Base-by-base conservation (phyloP, 306 rosid genomes). In the Glycine soja region DNA sequence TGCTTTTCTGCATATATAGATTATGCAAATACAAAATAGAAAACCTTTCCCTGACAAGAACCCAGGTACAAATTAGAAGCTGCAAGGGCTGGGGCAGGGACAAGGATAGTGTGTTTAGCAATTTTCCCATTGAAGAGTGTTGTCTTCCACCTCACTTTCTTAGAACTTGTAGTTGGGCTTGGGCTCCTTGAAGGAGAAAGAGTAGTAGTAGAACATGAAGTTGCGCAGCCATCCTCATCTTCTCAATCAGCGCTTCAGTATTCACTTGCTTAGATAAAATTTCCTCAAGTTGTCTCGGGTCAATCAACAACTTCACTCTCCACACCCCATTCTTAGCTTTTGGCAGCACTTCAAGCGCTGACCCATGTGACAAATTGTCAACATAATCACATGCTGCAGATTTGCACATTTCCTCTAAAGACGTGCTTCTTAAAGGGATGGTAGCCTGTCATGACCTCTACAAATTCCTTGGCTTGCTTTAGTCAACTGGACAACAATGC, bases 161-260 rank as follows among this genome's bases (percentile, higher is more conserved):
- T 71, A 78, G 81, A 16, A 19, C 61, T 85, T 80, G 69, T 83
- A 24, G 30, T 24, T 24, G 30, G 30, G 43, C 66, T 75, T 61
- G 81, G 53, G 71, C 69, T 86, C 82, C 91, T 88, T 43, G 83
- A 56, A 24, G 86, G 81, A 36, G 4, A 3, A 24, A 4, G 40
- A 53, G 87, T 87, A 10, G 70, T 42, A n/a, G 85, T 47, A 13
- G 91, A 63, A 18, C 82, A 80, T 61, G 88, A 43, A 43, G 84
- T 83, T 19, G 92, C 84, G 76, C 92, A 72, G 88, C 91, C 81
- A 87, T 89, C 61, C 95, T 89, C 89, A 91, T 91, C 85, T 85
- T 86, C 90, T 91, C 91, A 52, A 91, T 91, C 72, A 91, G 34
- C 0, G 95, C 95, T 72, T 86, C 95, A 2, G 87, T 89, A 40